Conservation (phyloP, 768 basidiomycete species). For the Lactifluus piperatus region DNA sequence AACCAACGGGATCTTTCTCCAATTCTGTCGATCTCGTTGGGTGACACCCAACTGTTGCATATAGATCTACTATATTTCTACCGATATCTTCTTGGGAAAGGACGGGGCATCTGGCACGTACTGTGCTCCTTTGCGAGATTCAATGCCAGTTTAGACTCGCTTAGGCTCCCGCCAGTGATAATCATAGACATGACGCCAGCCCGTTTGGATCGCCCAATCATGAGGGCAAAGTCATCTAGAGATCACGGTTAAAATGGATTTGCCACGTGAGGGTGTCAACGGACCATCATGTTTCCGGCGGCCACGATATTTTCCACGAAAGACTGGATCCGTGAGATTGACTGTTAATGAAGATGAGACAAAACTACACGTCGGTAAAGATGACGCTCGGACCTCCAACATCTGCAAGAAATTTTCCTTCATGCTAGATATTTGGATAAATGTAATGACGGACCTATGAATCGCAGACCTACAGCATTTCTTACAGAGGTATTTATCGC, state of each 20-base stretch:
- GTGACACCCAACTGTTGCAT: constrained; percentile 73
- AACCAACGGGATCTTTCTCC: constrained; percentile 48
- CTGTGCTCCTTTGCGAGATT: constrained; percentile 50
- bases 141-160: constrained; percentile 53
- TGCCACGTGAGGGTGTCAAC: neutral
- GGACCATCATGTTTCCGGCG: constrained; percentile 30
- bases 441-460: constrained; percentile 3
- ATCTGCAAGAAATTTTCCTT: constrained; percentile 20
- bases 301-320: constrained; percentile 31
- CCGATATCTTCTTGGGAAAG: neutral
- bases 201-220: constrained; percentile 45
- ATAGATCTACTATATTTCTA: constrained; percentile 34
- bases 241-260: neutral
- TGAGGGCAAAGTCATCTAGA: constrained; percentile 52
- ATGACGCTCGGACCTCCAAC: constrained; percentile 10
- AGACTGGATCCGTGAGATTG: constrained; percentile 35
- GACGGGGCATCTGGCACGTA: constrained; percentile 19
- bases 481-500: neutral
- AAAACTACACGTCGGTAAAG: neutral
- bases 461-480: neutral
- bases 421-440: neutral
- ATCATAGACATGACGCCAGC: constrained; percentile 66
- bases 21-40: constrained; percentile 70
- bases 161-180: constrained; percentile 65
- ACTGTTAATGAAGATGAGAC: constrained; percentile 18